Base-by-base conservation (phyloP, 805 yeast species). In the Yamadazyma takamatsuzukensis region DNA sequence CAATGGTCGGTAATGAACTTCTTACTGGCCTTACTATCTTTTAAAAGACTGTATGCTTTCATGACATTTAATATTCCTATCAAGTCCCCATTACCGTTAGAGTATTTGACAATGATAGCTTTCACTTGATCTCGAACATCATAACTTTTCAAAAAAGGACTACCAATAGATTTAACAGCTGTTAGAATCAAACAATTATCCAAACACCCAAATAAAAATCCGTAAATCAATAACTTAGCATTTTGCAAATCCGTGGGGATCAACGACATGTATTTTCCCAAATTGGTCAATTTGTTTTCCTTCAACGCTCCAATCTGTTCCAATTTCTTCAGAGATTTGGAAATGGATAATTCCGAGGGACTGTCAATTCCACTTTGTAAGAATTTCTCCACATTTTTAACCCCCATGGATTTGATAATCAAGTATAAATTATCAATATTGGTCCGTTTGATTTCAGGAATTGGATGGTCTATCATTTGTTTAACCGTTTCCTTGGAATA, bases 361-460 rank as follows among this genome's bases (percentile, higher is more conserved):
- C 95, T 81, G 53, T 89, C 97, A 29, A 93, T 58, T 0, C 96
- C 96, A 19, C 71, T 68, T 11, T 72, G 63, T 41, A 90, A 66
- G 48, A 90, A 93, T 15, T 64, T 70, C 36, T 68, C 69, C 0
- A 88, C 96, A 43, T 83, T 70, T 3, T 66, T 62, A 17, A 90
- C 72, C 0, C 95, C 95, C 93, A 93, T 87, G 0, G 96, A 72
- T 54, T 88, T 88, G 11, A 89, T 95, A 29, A 80, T 77, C 27
- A 90, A 63, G 48, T 85, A 89, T 25, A 90, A 64, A 21, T 85
- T 85, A 45, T 89, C 96, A 21, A 90, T 58, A 19, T 93, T 78
- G 0, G 93, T 79, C 38, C 97, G 68, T 42, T 78, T 77, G 33
- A 90, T 90, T 52, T 90, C 98, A 0, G 98, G 97, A 12, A 83